Evolutionary conservation across 805 yeast species (phyloP).

Genomic region (Kodamaea fukazawae): DNA sequence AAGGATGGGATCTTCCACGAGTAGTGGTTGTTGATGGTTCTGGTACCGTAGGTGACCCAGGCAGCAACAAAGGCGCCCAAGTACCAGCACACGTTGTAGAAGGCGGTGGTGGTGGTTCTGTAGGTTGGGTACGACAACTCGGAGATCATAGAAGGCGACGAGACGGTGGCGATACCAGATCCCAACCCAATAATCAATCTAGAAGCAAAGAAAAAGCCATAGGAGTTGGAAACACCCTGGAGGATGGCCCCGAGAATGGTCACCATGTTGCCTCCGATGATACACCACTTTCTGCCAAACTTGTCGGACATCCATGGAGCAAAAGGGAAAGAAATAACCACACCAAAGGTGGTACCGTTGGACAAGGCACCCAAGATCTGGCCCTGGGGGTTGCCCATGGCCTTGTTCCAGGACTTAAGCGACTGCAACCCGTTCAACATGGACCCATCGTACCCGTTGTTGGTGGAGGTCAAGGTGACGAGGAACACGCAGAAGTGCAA

Average conservation of each 20-base stretch:
- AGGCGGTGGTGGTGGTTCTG: slow-evolving; percentile 27
- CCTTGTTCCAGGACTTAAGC: slow-evolving; percentile 37
- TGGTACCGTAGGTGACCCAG: slow-evolving; percentile 50
- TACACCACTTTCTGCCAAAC: slow-evolving; percentile 38
- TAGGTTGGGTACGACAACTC: slow-evolving; percentile 49
- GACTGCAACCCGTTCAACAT: slow-evolving; percentile 52
- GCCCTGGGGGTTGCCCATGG: slow-evolving; percentile 27
- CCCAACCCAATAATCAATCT: slow-evolving; percentile 53
- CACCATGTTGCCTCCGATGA: slow-evolving; percentile 24
- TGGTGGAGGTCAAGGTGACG: slow-evolving; percentile 46
- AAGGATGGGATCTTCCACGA: slow-evolving; percentile 57
- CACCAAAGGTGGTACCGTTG: slow-evolving; percentile 35
- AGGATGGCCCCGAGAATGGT: slow-evolving; percentile 34
- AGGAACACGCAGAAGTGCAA: slow-evolving; percentile 39
- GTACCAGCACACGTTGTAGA: slow-evolving; percentile 52
- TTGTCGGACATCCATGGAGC: slow-evolving; percentile 33
- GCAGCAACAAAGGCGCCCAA: slow-evolving; percentile 54
- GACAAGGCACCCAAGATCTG: slow-evolving; percentile 21
- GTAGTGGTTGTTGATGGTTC: slow-evolving; percentile 28
- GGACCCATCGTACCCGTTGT: slow-evolving; percentile 28
- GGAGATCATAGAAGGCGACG: slow-evolving; percentile 49
- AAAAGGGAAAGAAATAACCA: slow-evolving; percentile 25
- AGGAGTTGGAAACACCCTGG: slow-evolving; percentile 36
- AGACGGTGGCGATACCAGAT: slow-evolving; percentile 37
- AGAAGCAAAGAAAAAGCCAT: slow-evolving; percentile 38